Evolutionary conservation across 1,139 yeast genomes (phyloP).

Genomic region (Lodderomyces parapsilosis): DNA sequence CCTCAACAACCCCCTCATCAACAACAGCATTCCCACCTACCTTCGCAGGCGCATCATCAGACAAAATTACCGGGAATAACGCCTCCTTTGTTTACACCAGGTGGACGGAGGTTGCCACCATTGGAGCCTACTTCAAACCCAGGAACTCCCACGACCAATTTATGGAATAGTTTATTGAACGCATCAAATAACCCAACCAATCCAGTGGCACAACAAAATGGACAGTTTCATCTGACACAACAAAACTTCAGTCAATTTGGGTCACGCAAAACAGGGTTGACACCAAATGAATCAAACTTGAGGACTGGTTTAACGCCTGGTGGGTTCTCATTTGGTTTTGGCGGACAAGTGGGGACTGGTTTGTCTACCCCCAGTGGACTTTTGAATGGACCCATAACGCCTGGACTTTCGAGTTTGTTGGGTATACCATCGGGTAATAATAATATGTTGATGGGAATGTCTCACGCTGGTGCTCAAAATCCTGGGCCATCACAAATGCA

Average conservation of each 20-base stretch:
- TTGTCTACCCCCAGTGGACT: slow-evolving; percentile 46
- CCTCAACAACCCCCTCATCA: slow-evolving; percentile 18
- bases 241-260: slow-evolving; percentile 27
- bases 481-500: slow-evolving; percentile 5
- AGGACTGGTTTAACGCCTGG: slow-evolving; percentile 65
- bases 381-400: slow-evolving; percentile 46
- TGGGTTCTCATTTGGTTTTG: slow-evolving; percentile 30
- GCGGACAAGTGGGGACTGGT: slow-evolving; percentile 28
- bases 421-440: slow-evolving; percentile 22
- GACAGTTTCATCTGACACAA: slow-evolving; percentile 12
- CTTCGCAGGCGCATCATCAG: not conserved
- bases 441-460: not conserved
- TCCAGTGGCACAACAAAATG: slow-evolving; percentile 11
- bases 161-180: slow-evolving; percentile 47
- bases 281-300: slow-evolving; percentile 67
- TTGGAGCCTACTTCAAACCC: slow-evolving; percentile 35
- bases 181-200: slow-evolving; percentile 27
- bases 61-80: slow-evolving; percentile 44
- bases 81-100: slow-evolving; percentile 60
- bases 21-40: slow-evolving; percentile 7
- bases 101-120: slow-evolving; percentile 61
- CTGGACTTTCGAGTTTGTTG: slow-evolving; percentile 43
- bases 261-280: slow-evolving; percentile 55
- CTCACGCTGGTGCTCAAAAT: not conserved
- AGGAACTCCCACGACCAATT: slow-evolving; percentile 49